Base-by-base conservation (phyloP, 768 basidiomycete genomes). In the Lentinula edodes region DNA sequence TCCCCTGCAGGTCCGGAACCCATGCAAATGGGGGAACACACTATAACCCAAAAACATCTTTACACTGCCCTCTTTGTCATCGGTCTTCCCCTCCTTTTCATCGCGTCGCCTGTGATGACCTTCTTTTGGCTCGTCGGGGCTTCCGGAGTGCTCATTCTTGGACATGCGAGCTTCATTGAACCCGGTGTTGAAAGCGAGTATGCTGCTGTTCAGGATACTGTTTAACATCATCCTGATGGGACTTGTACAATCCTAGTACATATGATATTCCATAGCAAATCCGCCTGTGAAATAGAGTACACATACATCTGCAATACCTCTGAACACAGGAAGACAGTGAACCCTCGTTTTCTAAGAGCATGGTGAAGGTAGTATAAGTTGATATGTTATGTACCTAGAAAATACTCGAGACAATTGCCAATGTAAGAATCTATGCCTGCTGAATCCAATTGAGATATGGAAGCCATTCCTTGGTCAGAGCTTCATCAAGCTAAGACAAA, bases 171-270 rank as follows among this genome's bases (percentile, higher is more conserved):
- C 60, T 64, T 98, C 64, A 86, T 98, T 64, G 96, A 98, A 74
- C 96, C 95, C 2, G 96, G 96, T 32, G 84, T 97, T 58, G 96
- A 98, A 76, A 91, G 90, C 76, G 94, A 96, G 72, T 97, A 97
- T 66, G 86, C 89, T 3, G 69, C 76, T 46, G 89, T 93, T n/a
- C 83, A 90, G 72, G 90, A 89, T 52, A 69, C 71, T 38, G 89
- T 89, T 53, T 88, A 75, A 75, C 12, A 20, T 64, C 52, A 36
- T 53, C 38, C 38, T 9, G 5, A 13, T 39, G 34, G 35, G 9
- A 39, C 15, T 8, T 15, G 12, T 53, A 53, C 51, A 32, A 8
- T 32, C 5, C 23, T 39, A 39, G 28, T 52, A 45, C 12, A 9
- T 48, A 13, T 10, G 2, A 48, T 48, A 28, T 43, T 9, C 12